Percentiles rank a stretch among this genome's conserved stretches.
phyloP scores from a whole-genome alignment of 1,139 yeast genomes.

The Saccharomycopsis phalli region DNA sequence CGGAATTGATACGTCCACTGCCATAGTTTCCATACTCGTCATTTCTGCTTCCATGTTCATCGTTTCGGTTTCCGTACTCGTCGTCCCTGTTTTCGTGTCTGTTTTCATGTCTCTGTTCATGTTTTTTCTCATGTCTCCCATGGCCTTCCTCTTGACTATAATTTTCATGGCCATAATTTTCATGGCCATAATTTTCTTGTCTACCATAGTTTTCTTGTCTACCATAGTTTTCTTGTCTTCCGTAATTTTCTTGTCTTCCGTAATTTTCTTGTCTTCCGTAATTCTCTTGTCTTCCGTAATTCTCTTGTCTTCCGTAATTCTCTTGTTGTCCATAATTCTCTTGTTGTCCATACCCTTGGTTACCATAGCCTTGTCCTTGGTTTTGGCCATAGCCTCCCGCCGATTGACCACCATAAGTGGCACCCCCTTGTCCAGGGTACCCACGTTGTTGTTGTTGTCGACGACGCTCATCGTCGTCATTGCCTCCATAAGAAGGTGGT shows the following conservation, averaged over 20 bases:
- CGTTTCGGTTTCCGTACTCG: neutral
- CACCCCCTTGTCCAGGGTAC: constrained; percentile 14
- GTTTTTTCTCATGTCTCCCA: no score
- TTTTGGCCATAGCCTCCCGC: neutral
- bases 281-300: neutral
- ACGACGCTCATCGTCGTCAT: constrained; percentile 1
- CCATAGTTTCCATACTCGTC: no score
- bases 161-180: no score
- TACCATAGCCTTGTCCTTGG: constrained; percentile 1
- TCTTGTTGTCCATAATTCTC: neutral
- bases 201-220: no score
- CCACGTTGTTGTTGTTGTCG: constrained; percentile 1
- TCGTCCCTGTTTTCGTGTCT: neutral
- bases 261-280: neutral
- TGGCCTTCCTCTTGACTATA: no score
- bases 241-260: neutral
- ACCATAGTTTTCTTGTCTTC: neutral
- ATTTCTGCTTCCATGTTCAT: neutral
- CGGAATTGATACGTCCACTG: neutral
- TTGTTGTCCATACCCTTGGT: neutral
- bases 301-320: neutral
- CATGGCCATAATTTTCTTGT: neutral
- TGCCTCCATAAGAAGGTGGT: constrained; percentile 7
- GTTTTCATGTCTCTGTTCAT: no score
- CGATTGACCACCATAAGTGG: constrained; percentile 11